Percentiles rank a stretch among this genome's conserved stretches.
phyloP scores from a whole-genome alignment of 306 rosid genomes.

The Comarum palustre region DNA sequence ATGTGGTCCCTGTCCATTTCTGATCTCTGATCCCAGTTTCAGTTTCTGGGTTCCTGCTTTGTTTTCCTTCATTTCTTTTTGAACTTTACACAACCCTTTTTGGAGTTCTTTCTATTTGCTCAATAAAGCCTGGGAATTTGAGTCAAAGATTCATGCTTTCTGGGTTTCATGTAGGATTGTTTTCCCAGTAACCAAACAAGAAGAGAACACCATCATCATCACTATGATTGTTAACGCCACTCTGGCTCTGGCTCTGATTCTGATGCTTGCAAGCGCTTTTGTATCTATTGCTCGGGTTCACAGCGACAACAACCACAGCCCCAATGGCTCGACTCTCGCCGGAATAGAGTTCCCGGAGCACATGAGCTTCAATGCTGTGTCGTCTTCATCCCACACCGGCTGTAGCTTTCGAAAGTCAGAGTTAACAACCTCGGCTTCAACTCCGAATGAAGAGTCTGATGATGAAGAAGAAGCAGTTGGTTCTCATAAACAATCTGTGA shows the following conservation, averaged over 20 bases:
- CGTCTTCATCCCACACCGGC: conserved; percentile 53
- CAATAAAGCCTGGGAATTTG: conserved; percentile 10
- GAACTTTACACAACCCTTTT: not conserved
- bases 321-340: conserved; percentile 62
- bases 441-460: conserved; percentile 19
- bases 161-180: conserved; percentile 41
- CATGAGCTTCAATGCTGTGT: conserved; percentile 50
- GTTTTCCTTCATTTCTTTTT: not conserved
- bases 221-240: conserved; percentile 40
- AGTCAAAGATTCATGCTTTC: conserved; percentile 21
- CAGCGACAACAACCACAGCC: conserved; percentile 29
- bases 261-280: conserved; percentile 27
- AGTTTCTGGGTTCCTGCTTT: conserved; percentile 22
- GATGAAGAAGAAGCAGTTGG: conserved; percentile 19
- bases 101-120: not conserved
- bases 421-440: conserved; percentile 17
- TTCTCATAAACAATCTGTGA: conserved; percentile 45
- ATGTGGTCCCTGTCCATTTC: not conserved
- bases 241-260: conserved; percentile 33
- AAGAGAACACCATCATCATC: conserved; percentile 2
- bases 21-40: conserved; percentile 1
- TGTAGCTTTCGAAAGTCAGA: conserved; percentile 45
- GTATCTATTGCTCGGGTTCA: conserved; percentile 34
- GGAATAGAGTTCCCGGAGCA: conserved; percentile 67
- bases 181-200: conserved; percentile 29